Percentiles rank a stretch among this genome's conserved stretches.
phyloP scores from a whole-genome alignment of 768 basidiomycete genomes.

The Serendipita vermifera region DNA sequence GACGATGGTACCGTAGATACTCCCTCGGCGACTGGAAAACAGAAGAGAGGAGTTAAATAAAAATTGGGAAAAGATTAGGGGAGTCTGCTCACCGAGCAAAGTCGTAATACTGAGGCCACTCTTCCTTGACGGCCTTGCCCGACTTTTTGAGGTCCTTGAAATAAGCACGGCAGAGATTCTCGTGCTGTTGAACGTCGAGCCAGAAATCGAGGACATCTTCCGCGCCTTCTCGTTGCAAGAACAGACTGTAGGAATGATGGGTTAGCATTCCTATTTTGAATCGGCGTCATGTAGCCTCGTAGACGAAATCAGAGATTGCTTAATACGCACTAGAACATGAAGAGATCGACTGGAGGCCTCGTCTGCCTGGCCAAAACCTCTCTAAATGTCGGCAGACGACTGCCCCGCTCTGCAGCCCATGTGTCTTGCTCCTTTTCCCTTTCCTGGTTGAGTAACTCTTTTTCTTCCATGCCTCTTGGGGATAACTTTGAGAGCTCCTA shows the following conservation, averaged over 20 bases:
- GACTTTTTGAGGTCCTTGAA: constrained; percentile 98
- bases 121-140: constrained; percentile 81
- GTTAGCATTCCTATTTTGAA: neutral
- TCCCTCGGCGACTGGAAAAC: constrained; percentile 53
- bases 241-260: constrained; percentile 46
- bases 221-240: constrained; percentile 87
- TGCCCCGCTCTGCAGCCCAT: neutral
- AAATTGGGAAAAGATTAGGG: neutral
- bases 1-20: constrained; percentile 84
- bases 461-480: no score
- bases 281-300: neutral
- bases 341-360: constrained; percentile 89
- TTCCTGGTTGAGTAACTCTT: neutral
- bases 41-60: neutral
- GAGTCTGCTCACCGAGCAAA: constrained; percentile 41
- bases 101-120: constrained; percentile 98
- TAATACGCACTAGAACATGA: constrained; percentile 89
- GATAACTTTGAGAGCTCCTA: no score
- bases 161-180: constrained; percentile 95
- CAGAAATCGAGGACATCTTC: constrained; percentile 98
- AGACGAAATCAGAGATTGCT: constrained; percentile 10
- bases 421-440: constrained; percentile 1
- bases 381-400: constrained; percentile 58
- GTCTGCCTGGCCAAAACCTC: constrained; percentile 88
- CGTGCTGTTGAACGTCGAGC: constrained; percentile 98